phyloP scores from a whole-genome alignment of 768 basidiomycete species.

The Mycena pura region DNA sequence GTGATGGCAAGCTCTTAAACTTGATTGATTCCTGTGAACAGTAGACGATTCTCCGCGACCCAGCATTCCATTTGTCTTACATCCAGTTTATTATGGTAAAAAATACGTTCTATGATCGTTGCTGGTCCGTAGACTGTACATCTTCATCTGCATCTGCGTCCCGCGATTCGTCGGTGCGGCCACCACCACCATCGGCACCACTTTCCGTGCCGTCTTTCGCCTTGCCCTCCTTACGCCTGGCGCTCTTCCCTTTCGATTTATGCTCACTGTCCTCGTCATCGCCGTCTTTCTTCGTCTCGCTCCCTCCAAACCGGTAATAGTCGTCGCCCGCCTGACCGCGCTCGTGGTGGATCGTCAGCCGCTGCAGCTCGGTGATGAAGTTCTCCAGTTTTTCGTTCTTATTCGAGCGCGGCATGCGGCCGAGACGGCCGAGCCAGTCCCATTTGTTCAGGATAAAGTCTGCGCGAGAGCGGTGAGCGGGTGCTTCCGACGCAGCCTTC shows the following conservation, averaged over 20 bases:
- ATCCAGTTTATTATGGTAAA: no score
- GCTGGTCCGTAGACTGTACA: no score
- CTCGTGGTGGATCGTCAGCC: conserved; percentile 18
- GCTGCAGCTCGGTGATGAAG: conserved; percentile 12
- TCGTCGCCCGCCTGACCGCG: conserved; percentile 9
- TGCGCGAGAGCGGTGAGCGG: neutral
- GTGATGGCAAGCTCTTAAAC: no score
- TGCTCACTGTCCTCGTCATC: conserved; percentile 10
- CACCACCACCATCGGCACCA: neutral
- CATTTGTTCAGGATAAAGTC: conserved; percentile 16
- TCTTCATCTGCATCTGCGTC: neutral
- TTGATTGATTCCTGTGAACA: no score
- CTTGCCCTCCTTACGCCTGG: conserved; percentile 8
- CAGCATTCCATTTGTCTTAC: no score
- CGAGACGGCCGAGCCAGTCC: conserved; percentile 12
- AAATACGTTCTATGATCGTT: no score
- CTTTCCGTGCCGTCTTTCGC: neutral
- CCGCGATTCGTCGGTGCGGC: neutral
- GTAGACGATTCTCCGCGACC: no score
- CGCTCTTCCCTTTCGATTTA: conserved; percentile 5
- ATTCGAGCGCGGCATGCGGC: conserved; percentile 11
- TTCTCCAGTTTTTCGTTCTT: conserved; percentile 17
- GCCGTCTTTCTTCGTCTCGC: conserved; percentile 14
- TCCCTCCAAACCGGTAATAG: conserved; percentile 13
- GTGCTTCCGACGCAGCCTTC: neutral